Base-by-base conservation (phyloP, 306 rosid species). In the Prunus armeniaca region DNA sequence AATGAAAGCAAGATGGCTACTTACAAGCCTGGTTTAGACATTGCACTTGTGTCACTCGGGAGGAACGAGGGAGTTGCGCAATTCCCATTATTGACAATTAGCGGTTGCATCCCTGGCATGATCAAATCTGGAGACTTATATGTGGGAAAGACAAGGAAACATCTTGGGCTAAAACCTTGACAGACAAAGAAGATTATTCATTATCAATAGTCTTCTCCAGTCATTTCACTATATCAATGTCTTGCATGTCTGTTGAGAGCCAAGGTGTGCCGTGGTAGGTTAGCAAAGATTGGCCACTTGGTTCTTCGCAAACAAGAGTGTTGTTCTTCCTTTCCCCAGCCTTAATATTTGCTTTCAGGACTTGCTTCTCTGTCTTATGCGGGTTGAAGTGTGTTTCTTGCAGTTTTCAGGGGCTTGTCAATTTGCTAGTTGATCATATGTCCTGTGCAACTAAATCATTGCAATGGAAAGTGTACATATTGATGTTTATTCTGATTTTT, bases 71-170 rank as follows among this genome's bases (percentile, higher is more conserved):
- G 71, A 45, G 25, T 84, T 45, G 96, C 93, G 55, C 92, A 92
- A 18, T 79, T 87, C 28, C 91, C 91, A 20, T 86, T 82, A 72
- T 24, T 87, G 74, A 91, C 93, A 22, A 22, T 89, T n/a, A 20
- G 81, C 19, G 96, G 91, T 63, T 83, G 89, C 83, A 20, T 90
- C 11, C 93, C 94, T 49, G 94, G 96, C 19, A 6, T 86, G 56
- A 87, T 90, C 72, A 88, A 93, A 47, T 90, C 97, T 66, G 91
- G 93, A 24, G 96, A 92, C 86, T 71, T 90, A 85, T 92, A 90
- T 80, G 96, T 90, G 58, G 92, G 97, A 6, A 88, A 83, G 80
- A 88, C 93, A 0, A 90, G 97, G 78, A 88, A 88, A 77, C 87
- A 75, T 1, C 83, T 90, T 74, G 97, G 96, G 66, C 87, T 90